These are phyloP conservation scores for Rhizopogon roseolus DNA, from an alignment of 768 basidiomycete species.

Conservation along the genomic window DNA sequence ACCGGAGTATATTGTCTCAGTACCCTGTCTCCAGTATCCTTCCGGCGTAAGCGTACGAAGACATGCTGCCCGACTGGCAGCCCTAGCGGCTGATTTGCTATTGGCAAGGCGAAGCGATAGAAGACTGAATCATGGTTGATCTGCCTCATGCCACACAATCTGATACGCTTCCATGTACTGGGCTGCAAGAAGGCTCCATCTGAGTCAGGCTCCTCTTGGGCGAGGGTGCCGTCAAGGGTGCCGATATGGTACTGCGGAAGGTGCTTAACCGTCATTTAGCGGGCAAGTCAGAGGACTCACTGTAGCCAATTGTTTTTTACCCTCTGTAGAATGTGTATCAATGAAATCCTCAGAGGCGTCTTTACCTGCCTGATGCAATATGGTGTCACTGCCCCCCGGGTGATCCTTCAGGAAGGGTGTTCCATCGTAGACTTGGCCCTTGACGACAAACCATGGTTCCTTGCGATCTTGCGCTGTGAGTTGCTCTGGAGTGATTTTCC, in stretches of 20 bases:
- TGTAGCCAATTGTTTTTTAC: slow-evolving; percentile 38
- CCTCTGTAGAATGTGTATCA: slow-evolving; percentile 55
- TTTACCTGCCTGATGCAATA: slow-evolving; percentile 50
- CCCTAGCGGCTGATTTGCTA: slow-evolving; percentile 39
- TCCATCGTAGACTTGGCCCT: slow-evolving; percentile 52
- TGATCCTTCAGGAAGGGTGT: slow-evolving; percentile 49
- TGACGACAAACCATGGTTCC: slow-evolving; percentile 47
- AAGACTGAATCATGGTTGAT: slow-evolving; percentile 46
- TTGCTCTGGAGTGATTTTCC: slow-evolving; percentile 41
- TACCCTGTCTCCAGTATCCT: slow-evolving; percentile 37
- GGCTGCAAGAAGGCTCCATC: slow-evolving; percentile 35
- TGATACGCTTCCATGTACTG: slow-evolving; percentile 44
- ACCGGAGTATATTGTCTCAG: slow-evolving; percentile 60
- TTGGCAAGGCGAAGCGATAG: slow-evolving; percentile 45
- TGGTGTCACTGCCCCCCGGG: slow-evolving; percentile 55
- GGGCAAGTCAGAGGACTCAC: slow-evolving; percentile 12
- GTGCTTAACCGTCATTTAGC: slow-evolving; percentile 5
- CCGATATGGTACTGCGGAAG: slow-evolving; percentile 41
- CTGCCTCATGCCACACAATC: slow-evolving; percentile 29
- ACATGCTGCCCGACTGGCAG: slow-evolving; percentile 57
- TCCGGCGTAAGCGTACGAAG: slow-evolving; percentile 42
- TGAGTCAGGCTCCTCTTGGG: background rate
- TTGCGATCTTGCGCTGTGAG: slow-evolving; percentile 32
- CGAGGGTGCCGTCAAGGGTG: slow-evolving; percentile 24
- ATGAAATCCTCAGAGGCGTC: slow-evolving; percentile 64